Percentiles rank a stretch among this genome's conserved stretches.
phyloP scores from a whole-genome alignment of 2,329 filamentous ascomycete genomes.

The Phaeosphaeriaceae sp. region DNA sequence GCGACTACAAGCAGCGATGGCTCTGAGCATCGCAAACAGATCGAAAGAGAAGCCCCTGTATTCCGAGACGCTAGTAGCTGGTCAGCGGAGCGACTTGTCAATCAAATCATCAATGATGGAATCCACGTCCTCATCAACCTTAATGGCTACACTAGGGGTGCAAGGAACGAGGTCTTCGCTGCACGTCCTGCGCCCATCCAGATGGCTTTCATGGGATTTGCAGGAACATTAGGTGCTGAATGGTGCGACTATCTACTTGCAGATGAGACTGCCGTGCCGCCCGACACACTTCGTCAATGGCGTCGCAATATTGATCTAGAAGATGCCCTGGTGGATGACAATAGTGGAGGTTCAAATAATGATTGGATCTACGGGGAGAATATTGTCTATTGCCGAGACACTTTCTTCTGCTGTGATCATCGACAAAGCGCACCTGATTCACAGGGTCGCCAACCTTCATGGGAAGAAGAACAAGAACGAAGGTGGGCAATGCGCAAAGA shows the following conservation, averaged over 20 bases:
- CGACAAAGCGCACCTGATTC: conserved; percentile 83
- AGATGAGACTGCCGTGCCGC: conserved; percentile 84
- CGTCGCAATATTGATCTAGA: conserved; percentile 76
- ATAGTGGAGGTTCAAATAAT: conserved; percentile 71
- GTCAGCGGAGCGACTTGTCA: conserved; percentile 81
- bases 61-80: conserved; percentile 89
- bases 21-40: conserved; percentile 88
- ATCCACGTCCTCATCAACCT: conserved; percentile 96
- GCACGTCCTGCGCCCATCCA: conserved; percentile 93
- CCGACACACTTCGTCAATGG: conserved; percentile 78
- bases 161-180: conserved; percentile 96
- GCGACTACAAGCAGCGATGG: conserved; percentile 91
- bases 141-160: conserved; percentile 96
- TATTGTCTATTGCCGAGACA: conserved; percentile 91
- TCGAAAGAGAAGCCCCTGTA: conserved; percentile 88
- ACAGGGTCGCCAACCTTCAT: conserved; percentile 68
- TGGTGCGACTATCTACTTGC: conserved; percentile 98
- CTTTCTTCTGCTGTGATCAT: conserved; percentile 98
- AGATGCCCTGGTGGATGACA: conserved; percentile 67
- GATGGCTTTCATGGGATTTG: conserved; percentile 99
- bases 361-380: conserved; percentile 97
- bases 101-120: conserved; percentile 83
- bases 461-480: conserved; percentile 81
- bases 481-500: conserved; percentile 94
- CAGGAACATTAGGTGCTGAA: conserved; percentile 91